Evolutionary conservation across 1,284 basidiomycete species (phyloP).

Genomic region (Cryptococcus sp.): DNA sequence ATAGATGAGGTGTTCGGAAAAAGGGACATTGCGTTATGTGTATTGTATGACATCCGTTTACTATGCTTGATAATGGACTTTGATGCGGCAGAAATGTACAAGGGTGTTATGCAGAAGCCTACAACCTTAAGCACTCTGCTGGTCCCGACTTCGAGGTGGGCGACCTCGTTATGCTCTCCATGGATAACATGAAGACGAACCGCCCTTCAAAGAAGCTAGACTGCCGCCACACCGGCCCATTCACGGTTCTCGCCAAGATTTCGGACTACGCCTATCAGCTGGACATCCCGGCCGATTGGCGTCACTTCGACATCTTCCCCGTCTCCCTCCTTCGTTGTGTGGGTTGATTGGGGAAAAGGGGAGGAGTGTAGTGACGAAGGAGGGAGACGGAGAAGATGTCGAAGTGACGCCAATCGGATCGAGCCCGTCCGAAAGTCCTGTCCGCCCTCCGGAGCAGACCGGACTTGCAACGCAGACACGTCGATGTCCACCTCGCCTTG

Average conservation of each 20-base stretch:
- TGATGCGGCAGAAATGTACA: neutral
- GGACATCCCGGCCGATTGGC: neutral
- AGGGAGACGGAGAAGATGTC: neutral
- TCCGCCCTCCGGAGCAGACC: too few relatives aligned
- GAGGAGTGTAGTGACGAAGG: too few relatives aligned
- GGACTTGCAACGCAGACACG: too few relatives aligned
- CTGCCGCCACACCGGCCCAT: neutral
- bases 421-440: too few relatives aligned
- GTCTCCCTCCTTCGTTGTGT: neutral
- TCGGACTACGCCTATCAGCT: neutral
- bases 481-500: too few relatives aligned
- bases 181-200: constrained; percentile 49
- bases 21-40: too few relatives aligned
- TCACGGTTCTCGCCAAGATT: neutral
- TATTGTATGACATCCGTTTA: neutral
- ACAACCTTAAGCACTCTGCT: neutral
- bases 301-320: neutral
- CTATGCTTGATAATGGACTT: neutral
- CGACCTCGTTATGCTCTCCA: constrained; percentile 48
- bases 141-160: constrained; percentile 31
- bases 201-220: constrained; percentile 51
- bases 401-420: neutral
- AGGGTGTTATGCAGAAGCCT: neutral
- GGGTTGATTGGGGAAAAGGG: too few relatives aligned
- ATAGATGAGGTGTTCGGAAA: neutral